Base-by-base conservation (phyloP, 208 protist genomes). In the Balamuthia mandrillaris region DNA sequence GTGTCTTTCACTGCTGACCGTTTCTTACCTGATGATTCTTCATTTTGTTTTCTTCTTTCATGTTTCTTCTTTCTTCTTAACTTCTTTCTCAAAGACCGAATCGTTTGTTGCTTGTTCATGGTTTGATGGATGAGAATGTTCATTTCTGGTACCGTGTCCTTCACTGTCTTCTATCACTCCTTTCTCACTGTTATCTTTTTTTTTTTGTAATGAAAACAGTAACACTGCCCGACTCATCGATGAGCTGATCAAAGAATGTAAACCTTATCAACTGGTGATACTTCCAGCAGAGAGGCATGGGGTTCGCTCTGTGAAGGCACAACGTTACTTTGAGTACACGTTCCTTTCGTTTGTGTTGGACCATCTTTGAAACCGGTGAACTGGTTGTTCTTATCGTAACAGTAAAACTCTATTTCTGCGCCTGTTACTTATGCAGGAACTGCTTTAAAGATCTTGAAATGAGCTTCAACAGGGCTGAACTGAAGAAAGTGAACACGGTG, bases 121-220 rank as follows among this genome's bases (percentile, higher is more conserved):
- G 87, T 16, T 24, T 90, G 14, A 58, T 84, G 27, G 88, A 91
- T 45, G 88, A 91, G 51, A 91, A 91, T 60, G 88, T 91, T 2
- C 88, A 91, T 41, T 90, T 90, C 61, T 66, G 79, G 63, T 74
- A 74, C 63, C 7, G 14, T 51, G 56, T 63, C 6, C 33, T 63
- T 29, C 33, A 21, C 21, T 35, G 21, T 18, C 27, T 2, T 66
- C 41, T 7, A 12, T 24, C 27, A 29, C 7, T 7, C 24, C 10
- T 21, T 63, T 29, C 6, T 21, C 56, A 24, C 56, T n/a, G n/a
- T n/a, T n/a, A 21, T 29, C 16, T 63, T 21, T 18, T 18, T 31
- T 41, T 37, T 35, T 7, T 37, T 66, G 1, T 27, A 10, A 27
- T 27, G 29, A 52, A n/a, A n/a, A n/a, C 63, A 74, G 63, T 37